Evolutionary conservation across 805 yeast species (phyloP).

Genomic region (Grigorovia yakushimaensis): DNA sequence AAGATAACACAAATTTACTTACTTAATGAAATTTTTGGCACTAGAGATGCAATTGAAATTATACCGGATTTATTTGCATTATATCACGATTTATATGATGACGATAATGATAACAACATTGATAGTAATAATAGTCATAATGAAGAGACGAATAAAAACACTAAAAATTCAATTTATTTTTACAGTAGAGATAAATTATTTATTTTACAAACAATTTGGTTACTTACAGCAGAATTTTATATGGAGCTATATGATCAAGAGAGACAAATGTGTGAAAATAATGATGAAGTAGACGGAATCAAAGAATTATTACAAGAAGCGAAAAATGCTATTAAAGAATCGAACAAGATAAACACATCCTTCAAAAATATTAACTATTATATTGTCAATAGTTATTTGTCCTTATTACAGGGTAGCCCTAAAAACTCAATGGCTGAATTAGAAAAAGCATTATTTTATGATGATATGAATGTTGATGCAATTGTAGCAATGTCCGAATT

Average conservation of each 20-base stretch:
- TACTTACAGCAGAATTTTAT: constrained; percentile 61
- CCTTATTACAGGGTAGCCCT: constrained; percentile 30
- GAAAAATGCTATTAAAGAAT: constrained; percentile 63
- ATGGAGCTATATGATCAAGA: constrained; percentile 32
- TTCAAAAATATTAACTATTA: constrained; percentile 23
- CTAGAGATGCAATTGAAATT: constrained; percentile 47
- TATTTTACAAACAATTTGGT: constrained; percentile 57
- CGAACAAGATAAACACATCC: constrained; percentile 45
- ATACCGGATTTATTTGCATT: constrained; percentile 58
- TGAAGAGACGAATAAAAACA: constrained; percentile 6
- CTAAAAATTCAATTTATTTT: background rate
- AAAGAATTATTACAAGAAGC: constrained; percentile 39
- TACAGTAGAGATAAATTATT: constrained; percentile 22
- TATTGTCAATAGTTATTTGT: constrained; percentile 26
- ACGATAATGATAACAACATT: constrained; percentile 2
- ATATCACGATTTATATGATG: constrained; percentile 40
- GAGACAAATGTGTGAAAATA: background rate
- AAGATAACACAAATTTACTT: constrained; percentile 67
- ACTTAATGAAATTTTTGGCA: constrained; percentile 52
- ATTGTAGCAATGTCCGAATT: constrained; percentile 46
- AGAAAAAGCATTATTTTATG: constrained; percentile 49
- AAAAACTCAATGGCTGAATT: constrained; percentile 48
- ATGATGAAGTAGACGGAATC: background rate
- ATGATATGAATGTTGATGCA: constrained; percentile 40
- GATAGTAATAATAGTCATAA: constrained; percentile 5